Evolutionary conservation across 805 yeast genomes (phyloP), one percentile per base, ranked within the genome.

Genomic region (Metschnikowia hibisci): DNA sequence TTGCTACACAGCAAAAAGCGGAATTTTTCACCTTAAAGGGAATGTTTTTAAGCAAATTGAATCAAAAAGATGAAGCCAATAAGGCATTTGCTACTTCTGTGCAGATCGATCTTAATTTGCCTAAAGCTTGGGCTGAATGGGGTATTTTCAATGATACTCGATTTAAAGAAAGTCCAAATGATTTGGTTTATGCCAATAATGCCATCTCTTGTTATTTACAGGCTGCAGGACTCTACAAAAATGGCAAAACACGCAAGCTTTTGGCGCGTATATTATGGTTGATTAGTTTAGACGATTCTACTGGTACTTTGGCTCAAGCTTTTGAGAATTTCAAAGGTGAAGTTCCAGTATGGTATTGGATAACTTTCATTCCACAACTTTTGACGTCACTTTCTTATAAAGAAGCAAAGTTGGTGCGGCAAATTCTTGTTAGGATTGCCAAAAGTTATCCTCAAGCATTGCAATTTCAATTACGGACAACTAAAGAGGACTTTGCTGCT

Each of bases 61-160:
- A 87, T 53, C 91, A 87, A 34, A 81, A 82, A 51, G 98, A 91
- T 46, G 97, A 91, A 56, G 98, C 99, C 11, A 90, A 93, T 60
- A 96, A 93, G 61, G 96, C 96, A 0, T 93, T 93, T 69, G 96
- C 98, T 1, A 87, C 97, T 2, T 96, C 99, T 1, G 97, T 93
- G 14, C 98, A 93, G 63, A 82, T 93, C 44, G 99, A 95, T 58
- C 76, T 91, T 53, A 88, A 90, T 56, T 66, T 93, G 36, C 96
- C 98, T 1, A 91, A 93, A 62, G 98, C 99, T 0, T 93, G 99
- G 99, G 98, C 97, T 3, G 97, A 95, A 61, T 93, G 99, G 99
- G 99, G 99, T 47, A 81, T 82, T 60, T 93, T 88, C 68, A 90
- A 90, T 60, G 99, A 93, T 54, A 78, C 82, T 23, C 73, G 96